Conservation (phyloP, 2,329 filamentous ascomycete genomes). For the Epichloe gansuensis region DNA sequence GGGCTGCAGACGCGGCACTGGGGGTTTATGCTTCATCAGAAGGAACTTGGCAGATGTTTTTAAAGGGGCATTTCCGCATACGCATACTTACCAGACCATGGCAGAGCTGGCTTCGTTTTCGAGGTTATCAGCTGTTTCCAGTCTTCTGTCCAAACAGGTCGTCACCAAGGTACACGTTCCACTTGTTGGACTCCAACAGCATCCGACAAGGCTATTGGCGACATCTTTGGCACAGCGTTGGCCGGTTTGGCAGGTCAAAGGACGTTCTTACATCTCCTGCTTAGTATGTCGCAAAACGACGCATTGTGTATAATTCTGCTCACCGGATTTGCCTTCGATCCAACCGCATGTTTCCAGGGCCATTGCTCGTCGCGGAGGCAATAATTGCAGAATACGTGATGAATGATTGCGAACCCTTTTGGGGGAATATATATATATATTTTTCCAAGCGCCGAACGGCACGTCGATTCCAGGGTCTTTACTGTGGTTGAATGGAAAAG, state of each 20-base stretch:
- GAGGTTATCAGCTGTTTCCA: neutral
- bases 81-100: constrained; percentile 5
- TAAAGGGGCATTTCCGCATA: neutral
- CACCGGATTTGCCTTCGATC: constrained; percentile 11
- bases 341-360: constrained; percentile 10
- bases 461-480: neutral
- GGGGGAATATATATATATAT: neutral
- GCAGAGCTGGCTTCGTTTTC: neutral
- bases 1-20: constrained; percentile 6
- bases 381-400: neutral
- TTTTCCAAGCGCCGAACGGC: neutral
- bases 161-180: constrained; percentile 8
- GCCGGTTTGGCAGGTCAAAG: constrained; percentile 10
- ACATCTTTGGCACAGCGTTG: constrained; percentile 11
- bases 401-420: neutral
- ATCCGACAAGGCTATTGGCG: constrained; percentile 9
- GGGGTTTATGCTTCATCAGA: neutral
- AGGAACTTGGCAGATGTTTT: neutral
- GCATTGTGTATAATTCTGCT: neutral
- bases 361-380: neutral
- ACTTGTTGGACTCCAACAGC: constrained; percentile 9
- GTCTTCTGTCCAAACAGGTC: constrained; percentile 8
- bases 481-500: neutral
- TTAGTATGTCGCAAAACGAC: neutral
- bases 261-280: constrained; percentile 5